Evolutionary conservation across 73 alveolate species (phyloP).

Genomic region (Paramecium pentaurelia): DNA sequence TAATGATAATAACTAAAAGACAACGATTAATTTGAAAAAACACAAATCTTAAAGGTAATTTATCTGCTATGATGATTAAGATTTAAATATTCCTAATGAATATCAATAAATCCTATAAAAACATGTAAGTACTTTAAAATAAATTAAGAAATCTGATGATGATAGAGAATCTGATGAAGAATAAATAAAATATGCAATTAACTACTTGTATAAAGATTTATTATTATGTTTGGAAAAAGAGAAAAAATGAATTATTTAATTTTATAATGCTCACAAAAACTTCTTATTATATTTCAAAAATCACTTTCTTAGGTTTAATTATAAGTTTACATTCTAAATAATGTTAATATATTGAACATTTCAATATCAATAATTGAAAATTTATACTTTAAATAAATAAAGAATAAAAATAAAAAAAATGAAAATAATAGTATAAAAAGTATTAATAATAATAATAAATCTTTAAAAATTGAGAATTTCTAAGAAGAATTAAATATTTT

Average conservation of each 20-base stretch:
- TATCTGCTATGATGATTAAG: conserved; percentile 5
- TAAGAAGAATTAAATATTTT: background rate
- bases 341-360: no score
- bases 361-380: background rate
- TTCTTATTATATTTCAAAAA: background rate
- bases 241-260: background rate
- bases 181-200: conserved; percentile 9
- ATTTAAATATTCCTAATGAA: conserved; percentile 10
- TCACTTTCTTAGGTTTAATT: background rate
- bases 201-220: background rate
- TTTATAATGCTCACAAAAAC: background rate
- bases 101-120: background rate
- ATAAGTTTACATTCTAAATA: background rate
- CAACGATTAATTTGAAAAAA: conserved; percentile 9
- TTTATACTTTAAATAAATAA: no score
- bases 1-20: background rate
- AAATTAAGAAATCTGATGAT: conserved; percentile 2
- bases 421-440: no score
- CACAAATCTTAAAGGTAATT: background rate
- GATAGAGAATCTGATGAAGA: conserved; percentile 35
- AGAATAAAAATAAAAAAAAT: no score
- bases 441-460: no score
- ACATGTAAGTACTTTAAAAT: background rate
- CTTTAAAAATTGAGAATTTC: background rate
- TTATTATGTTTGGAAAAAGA: background rate